phyloP scores from a whole-genome alignment of 1,284 basidiomycete genomes.

The Rugosomyces carneus region DNA sequence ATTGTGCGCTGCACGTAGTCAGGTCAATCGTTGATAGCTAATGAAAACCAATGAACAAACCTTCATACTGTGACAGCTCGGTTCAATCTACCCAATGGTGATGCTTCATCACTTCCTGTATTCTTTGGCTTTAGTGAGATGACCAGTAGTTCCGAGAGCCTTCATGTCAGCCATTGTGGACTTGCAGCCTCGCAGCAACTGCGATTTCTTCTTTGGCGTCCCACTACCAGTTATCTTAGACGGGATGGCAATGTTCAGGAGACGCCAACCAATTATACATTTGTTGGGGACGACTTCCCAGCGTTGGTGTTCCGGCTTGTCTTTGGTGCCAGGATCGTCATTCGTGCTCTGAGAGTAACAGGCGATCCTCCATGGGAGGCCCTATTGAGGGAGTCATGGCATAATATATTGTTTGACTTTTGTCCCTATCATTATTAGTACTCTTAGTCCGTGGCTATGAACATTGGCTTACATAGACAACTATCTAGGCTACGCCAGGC shows the following conservation, averaged over 20 bases:
- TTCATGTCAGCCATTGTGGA: slow-evolving; percentile 48
- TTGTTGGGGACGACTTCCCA: slow-evolving; percentile 39
- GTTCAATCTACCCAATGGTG: slow-evolving; percentile 39
- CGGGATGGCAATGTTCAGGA: slow-evolving; percentile 32
- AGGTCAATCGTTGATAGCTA: neutral
- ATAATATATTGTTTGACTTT: too few relatives aligned
- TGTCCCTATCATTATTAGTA: too few relatives aligned
- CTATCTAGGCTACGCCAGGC: too few relatives aligned
- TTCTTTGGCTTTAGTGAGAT: slow-evolving; percentile 57
- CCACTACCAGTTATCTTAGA: slow-evolving; percentile 38
- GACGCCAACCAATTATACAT: slow-evolving; percentile 44
- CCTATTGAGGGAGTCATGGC: slow-evolving; percentile 30
- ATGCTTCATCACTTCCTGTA: slow-evolving; percentile 45
- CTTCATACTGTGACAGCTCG: slow-evolving; percentile 26
- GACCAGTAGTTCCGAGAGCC: slow-evolving; percentile 32
- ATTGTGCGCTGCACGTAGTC: slow-evolving; percentile 26
- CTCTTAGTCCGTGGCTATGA: too few relatives aligned
- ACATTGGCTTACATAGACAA: too few relatives aligned
- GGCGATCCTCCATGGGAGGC: slow-evolving; percentile 44
- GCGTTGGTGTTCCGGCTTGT: slow-evolving; percentile 39
- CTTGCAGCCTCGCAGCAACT: slow-evolving; percentile 39
- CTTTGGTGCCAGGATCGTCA: slow-evolving; percentile 54
- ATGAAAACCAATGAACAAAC: slow-evolving; percentile 33
- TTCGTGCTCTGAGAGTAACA: slow-evolving; percentile 55
- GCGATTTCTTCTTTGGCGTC: slow-evolving; percentile 37